These are phyloP conservation scores for Diaporthe citriasiana DNA, from an alignment of 2,329 filamentous ascomycete genomes.

Conservation along the genomic window DNA sequence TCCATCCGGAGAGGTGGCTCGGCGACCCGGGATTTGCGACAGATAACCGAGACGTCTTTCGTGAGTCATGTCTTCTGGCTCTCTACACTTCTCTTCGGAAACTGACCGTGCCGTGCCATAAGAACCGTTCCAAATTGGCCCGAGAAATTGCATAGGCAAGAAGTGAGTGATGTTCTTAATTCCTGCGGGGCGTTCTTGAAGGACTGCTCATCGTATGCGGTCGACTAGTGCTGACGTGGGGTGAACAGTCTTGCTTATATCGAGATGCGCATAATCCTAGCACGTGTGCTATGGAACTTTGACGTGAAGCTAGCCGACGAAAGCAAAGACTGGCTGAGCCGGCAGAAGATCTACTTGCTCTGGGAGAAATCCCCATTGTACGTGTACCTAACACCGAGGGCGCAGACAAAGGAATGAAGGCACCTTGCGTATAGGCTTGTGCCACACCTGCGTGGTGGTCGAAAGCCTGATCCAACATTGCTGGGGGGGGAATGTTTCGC, in stretches of 20 bases:
- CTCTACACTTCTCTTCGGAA: no score
- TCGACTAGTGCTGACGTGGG: constrained; percentile 33
- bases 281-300: constrained; percentile 53
- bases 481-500: not conserved
- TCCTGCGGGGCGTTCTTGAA: no score
- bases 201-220: not conserved
- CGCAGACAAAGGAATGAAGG: not conserved
- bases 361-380: constrained; percentile 50
- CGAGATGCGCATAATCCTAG: constrained; percentile 54
- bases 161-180: constrained; percentile 47
- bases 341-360: constrained; percentile 49
- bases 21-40: constrained; percentile 38
- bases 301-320: constrained; percentile 49
- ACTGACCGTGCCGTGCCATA: no score
- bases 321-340: constrained; percentile 47
- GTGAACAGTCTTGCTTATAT: constrained; percentile 51
- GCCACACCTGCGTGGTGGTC: not conserved
- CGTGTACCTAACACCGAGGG: constrained; percentile 45
- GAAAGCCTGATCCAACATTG: not conserved
- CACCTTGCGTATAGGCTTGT: not conserved
- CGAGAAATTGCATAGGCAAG: constrained; percentile 51
- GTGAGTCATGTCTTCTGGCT: no score
- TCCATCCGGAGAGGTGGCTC: constrained; percentile 54
- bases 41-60: constrained; percentile 42
- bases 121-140: constrained; percentile 52